A percentile compares a stretch with the other conserved stretches of the same genome.
These are phyloP conservation scores for Angomonas deanei DNA, from an alignment of 208 protist genomes.

Conservation along the genomic window DNA sequence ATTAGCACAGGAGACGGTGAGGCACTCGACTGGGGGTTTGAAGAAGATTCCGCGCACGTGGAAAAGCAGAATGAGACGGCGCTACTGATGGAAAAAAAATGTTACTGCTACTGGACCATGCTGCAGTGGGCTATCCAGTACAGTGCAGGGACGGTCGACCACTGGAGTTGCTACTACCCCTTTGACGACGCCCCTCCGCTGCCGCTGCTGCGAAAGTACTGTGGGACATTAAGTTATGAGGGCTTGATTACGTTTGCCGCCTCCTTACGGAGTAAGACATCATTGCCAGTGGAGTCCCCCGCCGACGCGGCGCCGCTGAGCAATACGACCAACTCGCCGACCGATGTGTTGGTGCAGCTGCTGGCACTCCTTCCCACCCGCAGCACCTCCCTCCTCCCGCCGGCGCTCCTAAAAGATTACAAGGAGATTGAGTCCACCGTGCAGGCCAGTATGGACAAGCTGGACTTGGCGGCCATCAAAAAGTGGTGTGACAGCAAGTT, in stretches of 20 bases:
- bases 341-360: slow-evolving; percentile 78
- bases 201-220: slow-evolving; percentile 67
- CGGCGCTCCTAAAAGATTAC: slow-evolving; percentile 51
- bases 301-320: neutral
- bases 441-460: slow-evolving; percentile 59
- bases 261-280: slow-evolving; percentile 15
- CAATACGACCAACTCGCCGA: slow-evolving; percentile 22
- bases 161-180: slow-evolving; percentile 89
- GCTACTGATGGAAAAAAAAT: slow-evolving; percentile 44
- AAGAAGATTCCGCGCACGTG: slow-evolving; percentile 29
- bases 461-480: slow-evolving; percentile 57
- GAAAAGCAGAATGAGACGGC: slow-evolving; percentile 37
- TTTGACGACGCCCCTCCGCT: slow-evolving; percentile 64
- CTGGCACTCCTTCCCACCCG: slow-evolving; percentile 63
- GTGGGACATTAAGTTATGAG: slow-evolving; percentile 71
- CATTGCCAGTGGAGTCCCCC: neutral
- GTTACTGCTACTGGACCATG: slow-evolving; percentile 90
- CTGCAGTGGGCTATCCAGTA: slow-evolving; percentile 89
- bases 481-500: slow-evolving; percentile 68
- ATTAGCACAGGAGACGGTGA: slow-evolving; percentile 22
- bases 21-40: slow-evolving; percentile 21
- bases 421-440: slow-evolving; percentile 53
- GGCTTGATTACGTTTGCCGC: slow-evolving; percentile 45
- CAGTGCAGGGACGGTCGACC: slow-evolving; percentile 71
- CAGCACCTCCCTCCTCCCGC: slow-evolving; percentile 53